Conservation (phyloP, 352 stramenopile species). For the Globisporangium lucens region DNA sequence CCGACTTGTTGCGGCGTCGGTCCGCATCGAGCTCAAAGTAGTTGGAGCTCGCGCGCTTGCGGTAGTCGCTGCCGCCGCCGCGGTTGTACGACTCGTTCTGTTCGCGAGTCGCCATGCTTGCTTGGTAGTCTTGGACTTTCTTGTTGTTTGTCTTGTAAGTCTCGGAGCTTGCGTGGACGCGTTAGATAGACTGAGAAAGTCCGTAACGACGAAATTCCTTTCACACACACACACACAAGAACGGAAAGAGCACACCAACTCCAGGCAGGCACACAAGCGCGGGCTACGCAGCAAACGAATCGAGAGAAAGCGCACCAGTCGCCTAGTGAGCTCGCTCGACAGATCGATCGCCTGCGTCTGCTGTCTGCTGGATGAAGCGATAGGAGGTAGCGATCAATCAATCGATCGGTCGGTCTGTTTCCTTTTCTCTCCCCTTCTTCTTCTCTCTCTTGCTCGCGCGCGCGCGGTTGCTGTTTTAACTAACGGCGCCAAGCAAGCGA, state of each 20-base stretch:
- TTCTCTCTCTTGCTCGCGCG: neutral
- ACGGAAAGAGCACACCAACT: neutral
- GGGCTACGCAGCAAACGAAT: neutral
- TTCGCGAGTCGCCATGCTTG: constrained; percentile 14
- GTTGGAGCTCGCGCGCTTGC: constrained; percentile 71
- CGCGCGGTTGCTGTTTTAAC: neutral
- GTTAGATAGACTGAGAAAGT: neutral
- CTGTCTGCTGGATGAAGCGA: neutral
- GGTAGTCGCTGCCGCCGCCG: constrained; percentile 18
- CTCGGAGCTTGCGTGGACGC: neutral
- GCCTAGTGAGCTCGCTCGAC: neutral
- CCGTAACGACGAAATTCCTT: neutral
- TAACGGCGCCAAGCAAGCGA: neutral
- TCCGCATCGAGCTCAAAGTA: constrained; percentile 83
- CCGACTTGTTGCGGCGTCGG: constrained; percentile 67
- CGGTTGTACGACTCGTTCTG: constrained; percentile 14
- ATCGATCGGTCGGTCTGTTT: constrained; percentile 2
- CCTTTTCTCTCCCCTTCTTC: neutral
- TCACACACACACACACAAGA: neutral
- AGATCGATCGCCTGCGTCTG: neutral
- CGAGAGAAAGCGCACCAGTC: neutral
- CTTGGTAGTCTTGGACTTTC: neutral
- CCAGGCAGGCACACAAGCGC: neutral
- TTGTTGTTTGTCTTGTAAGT: neutral
- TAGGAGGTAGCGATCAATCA: neutral